Conservation (phyloP, 1,284 basidiomycete genomes). For the Melampsora americana region DNA sequence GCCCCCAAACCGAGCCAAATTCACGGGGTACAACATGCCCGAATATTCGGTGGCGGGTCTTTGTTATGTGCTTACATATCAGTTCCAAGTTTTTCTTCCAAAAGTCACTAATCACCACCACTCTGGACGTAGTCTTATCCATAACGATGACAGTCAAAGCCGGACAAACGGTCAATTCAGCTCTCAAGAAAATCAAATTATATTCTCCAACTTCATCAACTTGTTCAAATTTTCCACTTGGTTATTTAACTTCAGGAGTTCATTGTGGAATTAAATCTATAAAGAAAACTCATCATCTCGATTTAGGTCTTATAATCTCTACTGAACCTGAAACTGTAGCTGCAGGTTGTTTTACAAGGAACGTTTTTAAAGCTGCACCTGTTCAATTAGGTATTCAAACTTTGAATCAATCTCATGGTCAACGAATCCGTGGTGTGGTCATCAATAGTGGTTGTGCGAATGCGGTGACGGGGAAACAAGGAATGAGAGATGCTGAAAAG, state of each 20-base stretch:
- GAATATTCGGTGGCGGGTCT: neutral
- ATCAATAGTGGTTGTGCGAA: conserved; percentile 96
- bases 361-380: conserved; percentile 94
- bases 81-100: neutral
- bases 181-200: neutral
- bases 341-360: conserved; percentile 81
- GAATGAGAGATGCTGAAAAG: conserved; percentile 79
- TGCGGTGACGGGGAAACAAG: conserved; percentile 84
- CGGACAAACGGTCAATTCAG: neutral
- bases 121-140: neutral
- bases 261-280: conserved; percentile 72
- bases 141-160: neutral
- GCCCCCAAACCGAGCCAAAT: too few species aligned
- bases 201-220: conserved; percentile 47
- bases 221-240: conserved; percentile 57
- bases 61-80: neutral
- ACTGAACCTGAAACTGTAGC: conserved; percentile 65
- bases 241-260: conserved; percentile 68
- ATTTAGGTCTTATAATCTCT: conserved; percentile 80
- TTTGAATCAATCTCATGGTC: conserved; percentile 72
- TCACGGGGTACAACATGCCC: neutral
- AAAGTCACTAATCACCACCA: neutral
- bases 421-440: conserved; percentile 74
- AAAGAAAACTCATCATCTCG: conserved; percentile 56
- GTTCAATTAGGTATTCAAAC: conserved; percentile 57